A percentile compares a stretch with the other conserved stretches of the same genome.
phyloP scores from a whole-genome alignment of 73 alveolate genomes.

The Tetrahymena elliotti region DNA sequence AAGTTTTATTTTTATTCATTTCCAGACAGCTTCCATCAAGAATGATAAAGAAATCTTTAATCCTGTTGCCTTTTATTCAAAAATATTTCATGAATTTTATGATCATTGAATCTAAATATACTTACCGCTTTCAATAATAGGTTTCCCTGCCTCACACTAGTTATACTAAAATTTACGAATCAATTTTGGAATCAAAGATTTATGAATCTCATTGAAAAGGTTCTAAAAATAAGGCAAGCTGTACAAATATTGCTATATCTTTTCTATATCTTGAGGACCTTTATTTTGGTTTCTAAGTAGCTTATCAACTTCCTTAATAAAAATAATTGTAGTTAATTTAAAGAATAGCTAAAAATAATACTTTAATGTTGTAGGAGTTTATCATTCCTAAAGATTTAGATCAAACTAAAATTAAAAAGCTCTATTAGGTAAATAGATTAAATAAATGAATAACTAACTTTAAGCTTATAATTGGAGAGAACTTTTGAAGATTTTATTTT shows the following conservation, averaged over 20 bases:
- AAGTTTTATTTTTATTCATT: not conserved
- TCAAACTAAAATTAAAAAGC: not conserved
- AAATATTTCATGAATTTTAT: not conserved
- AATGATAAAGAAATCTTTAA: not conserved
- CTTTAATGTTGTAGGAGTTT: not conserved
- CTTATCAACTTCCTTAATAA: not conserved
- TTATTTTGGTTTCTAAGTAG: not conserved
- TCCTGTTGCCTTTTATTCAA: not conserved
- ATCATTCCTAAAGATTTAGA: not conserved
- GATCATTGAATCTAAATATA: not conserved
- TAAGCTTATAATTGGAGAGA: too few species aligned
- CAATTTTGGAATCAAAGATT: not conserved
- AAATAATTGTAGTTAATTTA: not conserved
- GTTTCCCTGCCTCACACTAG: not conserved
- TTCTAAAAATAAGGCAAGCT: not conserved
- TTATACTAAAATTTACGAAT: not conserved
- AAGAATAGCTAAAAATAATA: not conserved
- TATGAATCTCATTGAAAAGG: not conserved
- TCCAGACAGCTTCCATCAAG: not conserved
- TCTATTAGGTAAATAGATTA: not conserved
- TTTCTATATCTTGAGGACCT: not conserved
- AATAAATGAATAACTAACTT: too few species aligned
- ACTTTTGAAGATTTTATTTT: too few species aligned
- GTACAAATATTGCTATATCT: not conserved
- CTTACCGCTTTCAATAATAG: not conserved